Evolutionary conservation across 345 rosid genomes (phyloP).

Genomic region (Euclidium syriacum): DNA sequence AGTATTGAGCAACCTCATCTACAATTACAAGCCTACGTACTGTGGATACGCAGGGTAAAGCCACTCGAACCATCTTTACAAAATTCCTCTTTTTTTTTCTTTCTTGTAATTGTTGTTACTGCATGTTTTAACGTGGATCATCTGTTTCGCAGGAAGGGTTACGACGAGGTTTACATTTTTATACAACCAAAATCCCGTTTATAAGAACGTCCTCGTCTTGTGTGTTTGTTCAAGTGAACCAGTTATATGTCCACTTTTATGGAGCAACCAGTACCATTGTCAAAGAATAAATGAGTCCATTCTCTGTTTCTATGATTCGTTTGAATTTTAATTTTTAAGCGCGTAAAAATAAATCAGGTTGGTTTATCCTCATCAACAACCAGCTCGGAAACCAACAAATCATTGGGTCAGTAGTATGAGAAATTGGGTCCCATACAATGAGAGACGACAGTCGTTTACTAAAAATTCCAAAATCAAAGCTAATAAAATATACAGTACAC

Average conservation of each 20-base stretch:
- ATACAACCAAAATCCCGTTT: conserved; percentile 24
- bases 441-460: too few relatives aligned
- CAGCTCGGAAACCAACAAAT: too few relatives aligned
- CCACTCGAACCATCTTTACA: background rate
- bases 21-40: conserved; percentile 79
- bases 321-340: too few relatives aligned
- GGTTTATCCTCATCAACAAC: too few relatives aligned
- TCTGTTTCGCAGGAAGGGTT: conserved; percentile 58
- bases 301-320: too few relatives aligned
- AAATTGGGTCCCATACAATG: background rate
- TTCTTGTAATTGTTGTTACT: too few relatives aligned
- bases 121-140: background rate
- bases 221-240: background rate
- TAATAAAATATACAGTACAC: background rate
- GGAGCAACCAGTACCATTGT: too few relatives aligned
- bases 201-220: background rate
- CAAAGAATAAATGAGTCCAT: too few relatives aligned
- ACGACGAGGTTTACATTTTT: conserved; percentile 81
- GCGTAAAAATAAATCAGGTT: too few relatives aligned
- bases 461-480: too few relatives aligned
- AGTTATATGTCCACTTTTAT: too few relatives aligned
- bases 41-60: conserved; percentile 88
- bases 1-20: conserved; percentile 71
- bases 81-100: background rate
- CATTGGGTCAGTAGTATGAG: too few relatives aligned